Percentiles rank a stretch among this genome's conserved stretches.
phyloP scores from a whole-genome alignment of 2,329 filamentous ascomycete species.

The Trichoderma koningiopsis region DNA sequence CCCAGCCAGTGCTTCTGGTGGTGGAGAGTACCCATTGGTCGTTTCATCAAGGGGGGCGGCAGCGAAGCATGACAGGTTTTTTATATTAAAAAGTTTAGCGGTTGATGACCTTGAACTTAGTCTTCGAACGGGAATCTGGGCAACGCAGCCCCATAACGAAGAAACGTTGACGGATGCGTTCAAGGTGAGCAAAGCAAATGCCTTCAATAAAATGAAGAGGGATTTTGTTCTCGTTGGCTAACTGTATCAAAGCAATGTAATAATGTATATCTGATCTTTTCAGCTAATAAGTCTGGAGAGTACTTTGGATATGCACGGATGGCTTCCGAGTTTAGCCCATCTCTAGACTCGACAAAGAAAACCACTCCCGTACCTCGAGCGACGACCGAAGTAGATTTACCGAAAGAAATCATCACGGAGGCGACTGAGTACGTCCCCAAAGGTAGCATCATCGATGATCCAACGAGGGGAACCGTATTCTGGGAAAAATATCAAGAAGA shows the following conservation, averaged over 20 bases:
- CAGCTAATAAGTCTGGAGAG: conserved; percentile 95
- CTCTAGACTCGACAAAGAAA: conserved; percentile 68
- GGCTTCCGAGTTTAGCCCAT: conserved; percentile 79
- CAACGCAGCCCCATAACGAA: conserved; percentile 93
- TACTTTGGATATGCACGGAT: conserved; percentile 96
- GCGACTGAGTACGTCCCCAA: conserved; percentile 76
- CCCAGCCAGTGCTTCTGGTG: background rate
- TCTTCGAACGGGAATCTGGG: conserved; percentile 86
- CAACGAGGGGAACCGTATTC: conserved; percentile 91
- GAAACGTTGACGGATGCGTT: conserved; percentile 79
- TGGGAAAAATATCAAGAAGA: conserved; percentile 80
- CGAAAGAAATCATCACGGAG: conserved; percentile 77
- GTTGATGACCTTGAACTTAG: conserved; percentile 88
- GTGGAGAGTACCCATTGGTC: background rate
- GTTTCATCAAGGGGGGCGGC: background rate
- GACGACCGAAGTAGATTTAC: conserved; percentile 63
- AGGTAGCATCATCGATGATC: conserved; percentile 89
- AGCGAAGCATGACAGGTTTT: conserved; percentile 70
- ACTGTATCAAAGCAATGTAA: conserved; percentile 63
- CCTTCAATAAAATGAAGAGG: background rate
- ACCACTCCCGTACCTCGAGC: conserved; percentile 67
- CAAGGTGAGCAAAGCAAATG: conserved; percentile 56
- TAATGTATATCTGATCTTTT: conserved; percentile 90
- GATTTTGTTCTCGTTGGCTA: conserved; percentile 2
- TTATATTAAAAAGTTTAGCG: conserved; percentile 90